These are phyloP conservation scores for Microsporum canis DNA, from an alignment of 2,329 filamentous ascomycete genomes.

Conservation along the genomic window DNA sequence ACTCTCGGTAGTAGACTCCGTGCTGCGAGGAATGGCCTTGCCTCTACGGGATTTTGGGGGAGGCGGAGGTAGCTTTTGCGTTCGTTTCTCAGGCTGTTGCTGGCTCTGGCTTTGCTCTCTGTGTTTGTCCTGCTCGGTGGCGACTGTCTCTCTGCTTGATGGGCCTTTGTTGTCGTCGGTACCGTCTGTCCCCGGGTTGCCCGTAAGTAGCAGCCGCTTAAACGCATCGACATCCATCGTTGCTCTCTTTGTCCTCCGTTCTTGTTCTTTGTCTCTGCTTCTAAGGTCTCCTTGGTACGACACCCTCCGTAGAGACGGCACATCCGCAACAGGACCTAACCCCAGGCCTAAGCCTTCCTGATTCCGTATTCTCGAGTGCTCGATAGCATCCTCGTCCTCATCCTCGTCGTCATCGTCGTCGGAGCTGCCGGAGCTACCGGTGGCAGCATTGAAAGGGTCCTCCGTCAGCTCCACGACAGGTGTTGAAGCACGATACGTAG, in stretches of 20 bases:
- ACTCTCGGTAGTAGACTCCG: slow-evolving; percentile 16
- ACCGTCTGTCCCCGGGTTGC: slow-evolving; percentile 39
- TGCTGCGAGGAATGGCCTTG: slow-evolving; percentile 50
- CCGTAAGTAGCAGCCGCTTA: slow-evolving; percentile 63
- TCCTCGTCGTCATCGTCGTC: slow-evolving; percentile 21
- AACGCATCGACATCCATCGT: slow-evolving; percentile 69
- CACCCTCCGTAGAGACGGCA: not conserved
- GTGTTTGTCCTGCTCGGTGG: not conserved
- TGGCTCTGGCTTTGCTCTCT: not conserved
- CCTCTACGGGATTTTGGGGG: slow-evolving; percentile 69
- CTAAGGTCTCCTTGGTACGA: not conserved
- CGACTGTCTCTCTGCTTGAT: not conserved
- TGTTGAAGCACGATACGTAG: not conserved
- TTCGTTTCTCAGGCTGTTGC: not conserved
- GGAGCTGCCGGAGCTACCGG: slow-evolving; percentile 20
- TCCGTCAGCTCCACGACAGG: not conserved
- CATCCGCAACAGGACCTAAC: not conserved
- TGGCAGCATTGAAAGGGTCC: not conserved
- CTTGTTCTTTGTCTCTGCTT: not conserved
- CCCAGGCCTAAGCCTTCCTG: not conserved
- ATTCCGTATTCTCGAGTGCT: not conserved
- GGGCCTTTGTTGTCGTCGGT: not conserved
- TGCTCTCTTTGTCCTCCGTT: slow-evolving; percentile 20
- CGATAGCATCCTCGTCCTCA: slow-evolving; percentile 5
- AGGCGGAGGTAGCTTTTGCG: slow-evolving; percentile 31